Conservation (phyloP, 768 basidiomycete genomes). For the Suillus cothurnatus region DNA sequence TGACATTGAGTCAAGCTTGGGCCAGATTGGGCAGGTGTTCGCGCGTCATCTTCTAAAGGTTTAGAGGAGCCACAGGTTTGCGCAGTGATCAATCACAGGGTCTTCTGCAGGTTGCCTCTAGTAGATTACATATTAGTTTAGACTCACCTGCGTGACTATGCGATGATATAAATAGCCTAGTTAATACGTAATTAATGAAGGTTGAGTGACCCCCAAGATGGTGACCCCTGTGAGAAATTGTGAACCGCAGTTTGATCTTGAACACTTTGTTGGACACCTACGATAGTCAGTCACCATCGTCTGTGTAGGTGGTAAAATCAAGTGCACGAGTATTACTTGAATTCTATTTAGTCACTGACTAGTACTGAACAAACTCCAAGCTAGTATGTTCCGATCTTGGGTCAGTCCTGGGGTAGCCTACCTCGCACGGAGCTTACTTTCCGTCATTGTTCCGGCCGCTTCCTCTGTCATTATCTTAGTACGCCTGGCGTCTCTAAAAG, state of each 20-base stretch:
- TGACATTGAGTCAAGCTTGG: too few relatives aligned
- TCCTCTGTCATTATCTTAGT: constrained; percentile 17
- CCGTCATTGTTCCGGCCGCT: constrained; percentile 16
- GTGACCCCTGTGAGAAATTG: too few relatives aligned
- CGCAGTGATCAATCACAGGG: not conserved
- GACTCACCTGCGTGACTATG: too few relatives aligned
- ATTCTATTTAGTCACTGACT: not conserved
- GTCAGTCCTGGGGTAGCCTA: constrained; percentile 26
- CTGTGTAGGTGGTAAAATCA: not conserved
- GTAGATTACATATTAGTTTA: not conserved
- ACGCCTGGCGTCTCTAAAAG: constrained; percentile 13
- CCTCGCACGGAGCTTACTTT: constrained; percentile 17
- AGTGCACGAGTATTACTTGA: not conserved
- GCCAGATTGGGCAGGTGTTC: not conserved
- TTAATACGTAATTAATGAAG: too few relatives aligned
- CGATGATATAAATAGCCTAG: too few relatives aligned
- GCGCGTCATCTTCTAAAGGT: not conserved
- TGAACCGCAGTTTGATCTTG: too few relatives aligned
- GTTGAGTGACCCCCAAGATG: too few relatives aligned
- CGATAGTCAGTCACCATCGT: not conserved
- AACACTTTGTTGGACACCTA: too few relatives aligned
- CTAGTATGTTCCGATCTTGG: constrained; percentile 4
- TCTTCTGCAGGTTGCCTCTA: not conserved
- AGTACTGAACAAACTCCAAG: not conserved
- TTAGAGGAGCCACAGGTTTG: not conserved